Base-by-base conservation (phyloP, 2,329 filamentous ascomycete species). In the Corinectria fuckeliana region DNA sequence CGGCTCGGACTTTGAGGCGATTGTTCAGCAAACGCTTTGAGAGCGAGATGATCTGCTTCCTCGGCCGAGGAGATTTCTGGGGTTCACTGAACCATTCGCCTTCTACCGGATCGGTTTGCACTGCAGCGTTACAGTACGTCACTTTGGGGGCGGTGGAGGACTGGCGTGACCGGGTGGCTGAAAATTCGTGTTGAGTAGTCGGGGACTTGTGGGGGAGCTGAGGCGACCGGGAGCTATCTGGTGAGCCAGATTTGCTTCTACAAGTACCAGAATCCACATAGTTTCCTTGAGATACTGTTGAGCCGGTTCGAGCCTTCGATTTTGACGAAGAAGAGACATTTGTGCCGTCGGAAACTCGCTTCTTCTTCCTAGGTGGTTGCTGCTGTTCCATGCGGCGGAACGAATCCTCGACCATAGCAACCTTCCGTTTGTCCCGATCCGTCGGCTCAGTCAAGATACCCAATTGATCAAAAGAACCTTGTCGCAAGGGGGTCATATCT, bases 391-490 rank as follows among this genome's bases (percentile, higher is more conserved):
- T 86, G 20, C 81, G 85, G 55, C 85, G 81, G 71, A 90, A 85
- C 2, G 84, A 80, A 59, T 88, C 85, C 64, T 90, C 87, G 0
- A 88, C 81, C 82, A 87, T 87, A 18, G 85, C 84, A 10, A 89
- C 82, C 66, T 90, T 90, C 32, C 87, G 79, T 74, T 90, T 89
- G 61, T 90, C 87, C 26, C 87, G 82, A 63, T 89, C 86, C 1
- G 87, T 88, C 6, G 83, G 85, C 62, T 88, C 86, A 0, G 85
- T 88, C 56, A 88, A 75, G 65, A 88, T 87, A 4, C 83, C 84
- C 1, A 85, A 73, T 9, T 85, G 84, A 50, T 88, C 82, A 56
- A 86, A 83, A 0, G 85, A 85, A 23, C 86, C 87, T 66, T 87
- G 83, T 6, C 82, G 80, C 14, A 81, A 74, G 2, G 88, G 88